Conservation (phyloP, 441 rosid species). For the Oxalis stricta region DNA sequence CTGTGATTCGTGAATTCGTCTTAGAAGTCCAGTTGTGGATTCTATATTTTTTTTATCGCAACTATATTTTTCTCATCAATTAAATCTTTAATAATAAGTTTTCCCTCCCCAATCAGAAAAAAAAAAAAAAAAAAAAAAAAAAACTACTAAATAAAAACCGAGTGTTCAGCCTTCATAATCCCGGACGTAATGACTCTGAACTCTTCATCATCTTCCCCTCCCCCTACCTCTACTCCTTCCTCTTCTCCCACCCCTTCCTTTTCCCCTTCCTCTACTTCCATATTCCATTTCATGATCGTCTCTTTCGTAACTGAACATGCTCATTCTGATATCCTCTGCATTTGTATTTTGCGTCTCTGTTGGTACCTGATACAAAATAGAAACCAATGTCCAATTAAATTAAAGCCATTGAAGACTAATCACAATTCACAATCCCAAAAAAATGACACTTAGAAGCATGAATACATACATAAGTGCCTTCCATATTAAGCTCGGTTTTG, state of each 20-base stretch:
- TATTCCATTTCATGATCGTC: slow-evolving; percentile 25
- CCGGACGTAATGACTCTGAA: not conserved
- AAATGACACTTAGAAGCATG: slow-evolving; percentile 3
- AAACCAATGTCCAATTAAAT: too few species aligned
- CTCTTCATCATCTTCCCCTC: slow-evolving; percentile 13
- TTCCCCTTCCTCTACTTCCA: slow-evolving; percentile 33
- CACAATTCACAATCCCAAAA: not conserved
- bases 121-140: not conserved
- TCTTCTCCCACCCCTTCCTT: slow-evolving; percentile 25
- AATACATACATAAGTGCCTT: slow-evolving; percentile 46
- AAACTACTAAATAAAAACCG: not conserved
- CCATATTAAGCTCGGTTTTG: slow-evolving; percentile 69
- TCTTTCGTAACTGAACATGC: slow-evolving; percentile 62
- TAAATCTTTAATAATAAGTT: too few species aligned
- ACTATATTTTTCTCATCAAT: too few species aligned
- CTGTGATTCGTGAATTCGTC: too few species aligned
- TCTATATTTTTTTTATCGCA: too few species aligned
- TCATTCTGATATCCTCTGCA: slow-evolving; percentile 53
- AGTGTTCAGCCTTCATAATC: too few species aligned
- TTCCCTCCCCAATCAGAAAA: too few species aligned
- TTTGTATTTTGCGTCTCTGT: slow-evolving; percentile 21
- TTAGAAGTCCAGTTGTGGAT: too few species aligned
- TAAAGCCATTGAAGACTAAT: slow-evolving; percentile 2
- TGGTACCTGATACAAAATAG: slow-evolving; percentile 26
- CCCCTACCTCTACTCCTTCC: slow-evolving; percentile 30